Percentiles rank a stretch among this genome's conserved stretches.
phyloP scores from a whole-genome alignment of 371 early-diverging fungal genomes.

The Apophysomyces variabilis region DNA sequence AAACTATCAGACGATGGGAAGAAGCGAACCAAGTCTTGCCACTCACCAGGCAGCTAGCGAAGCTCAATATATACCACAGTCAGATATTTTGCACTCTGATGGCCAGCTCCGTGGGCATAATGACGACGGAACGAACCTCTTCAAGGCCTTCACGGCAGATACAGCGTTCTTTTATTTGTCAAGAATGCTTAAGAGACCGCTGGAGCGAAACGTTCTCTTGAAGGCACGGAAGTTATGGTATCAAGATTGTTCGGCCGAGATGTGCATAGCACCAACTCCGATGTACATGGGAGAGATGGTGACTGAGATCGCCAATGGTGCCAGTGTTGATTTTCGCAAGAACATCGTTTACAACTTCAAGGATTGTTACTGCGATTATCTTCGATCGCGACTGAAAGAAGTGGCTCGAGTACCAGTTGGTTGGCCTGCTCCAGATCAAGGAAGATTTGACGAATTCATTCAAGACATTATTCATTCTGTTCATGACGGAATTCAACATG shows the following conservation, averaged over 20 bases:
- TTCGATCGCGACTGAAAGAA: neutral
- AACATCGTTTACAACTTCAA: slow-evolving; percentile 6
- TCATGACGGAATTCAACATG: neutral
- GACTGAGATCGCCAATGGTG: neutral
- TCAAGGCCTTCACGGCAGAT: slow-evolving; percentile 13
- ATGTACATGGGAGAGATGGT: neutral
- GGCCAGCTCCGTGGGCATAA: neutral
- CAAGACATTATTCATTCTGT: neutral
- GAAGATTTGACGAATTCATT: neutral
- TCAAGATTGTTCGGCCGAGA: neutral
- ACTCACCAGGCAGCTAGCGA: neutral
- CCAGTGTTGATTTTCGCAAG: neutral
- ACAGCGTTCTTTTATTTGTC: neutral
- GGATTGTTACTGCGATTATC: neutral
- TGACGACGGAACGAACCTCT: neutral
- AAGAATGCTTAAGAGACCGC: neutral
- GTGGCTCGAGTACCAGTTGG: slow-evolving; percentile 1
- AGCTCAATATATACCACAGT: neutral
- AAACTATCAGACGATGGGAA: neutral
- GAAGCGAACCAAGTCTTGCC: neutral
- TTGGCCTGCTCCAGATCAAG: neutral
- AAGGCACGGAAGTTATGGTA: slow-evolving; percentile 11
- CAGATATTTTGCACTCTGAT: neutral
- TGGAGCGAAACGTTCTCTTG: slow-evolving; percentile 12
- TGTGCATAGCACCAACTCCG: slow-evolving; percentile 2